These are phyloP conservation scores for Fusarium nanum DNA, from an alignment of 2,329 filamentous ascomycete genomes.

Conservation along the genomic window DNA sequence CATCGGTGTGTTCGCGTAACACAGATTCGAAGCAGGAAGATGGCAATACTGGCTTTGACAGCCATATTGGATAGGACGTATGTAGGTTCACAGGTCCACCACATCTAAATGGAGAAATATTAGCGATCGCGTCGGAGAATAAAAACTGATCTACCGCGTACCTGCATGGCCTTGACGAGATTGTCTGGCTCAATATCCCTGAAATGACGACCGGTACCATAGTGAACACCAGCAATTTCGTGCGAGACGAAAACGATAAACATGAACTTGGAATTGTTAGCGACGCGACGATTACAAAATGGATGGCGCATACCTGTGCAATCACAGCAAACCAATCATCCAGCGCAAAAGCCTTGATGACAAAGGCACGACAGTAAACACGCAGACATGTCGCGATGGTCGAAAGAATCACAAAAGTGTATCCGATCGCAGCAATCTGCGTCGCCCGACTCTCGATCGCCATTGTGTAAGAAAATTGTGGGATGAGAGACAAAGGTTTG, in stretches of 20 bases:
- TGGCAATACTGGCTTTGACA: slow-evolving; percentile 54
- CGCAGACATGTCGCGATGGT: slow-evolving; percentile 48
- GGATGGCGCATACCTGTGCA: slow-evolving; percentile 43
- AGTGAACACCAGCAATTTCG: slow-evolving; percentile 5
- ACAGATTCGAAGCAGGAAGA: slow-evolving; percentile 55
- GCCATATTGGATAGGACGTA: slow-evolving; percentile 53
- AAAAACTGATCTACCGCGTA: not conserved
- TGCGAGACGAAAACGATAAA: slow-evolving; percentile 17
- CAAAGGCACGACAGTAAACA: slow-evolving; percentile 49
- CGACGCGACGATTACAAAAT: not conserved
- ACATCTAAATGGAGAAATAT: slow-evolving; percentile 41
- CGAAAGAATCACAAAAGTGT: slow-evolving; percentile 51
- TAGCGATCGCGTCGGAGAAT: not conserved
- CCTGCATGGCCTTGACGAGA: slow-evolving; percentile 48
- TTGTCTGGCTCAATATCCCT: slow-evolving; percentile 6
- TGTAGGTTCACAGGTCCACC: slow-evolving; percentile 57
- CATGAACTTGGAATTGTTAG: slow-evolving; percentile 5
- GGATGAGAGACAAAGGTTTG: not conserved
- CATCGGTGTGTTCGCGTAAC: slow-evolving; percentile 33
- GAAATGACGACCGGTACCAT: slow-evolving; percentile 20
- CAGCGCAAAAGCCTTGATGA: slow-evolving; percentile 49
- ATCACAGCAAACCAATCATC: slow-evolving; percentile 52
- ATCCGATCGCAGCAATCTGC: slow-evolving; percentile 44
- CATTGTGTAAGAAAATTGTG: slow-evolving; percentile 2
- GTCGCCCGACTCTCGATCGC: slow-evolving; percentile 17